Evolutionary conservation across 1,284 basidiomycete genomes (phyloP).

Genomic region (Limonomyces culmigenus): DNA sequence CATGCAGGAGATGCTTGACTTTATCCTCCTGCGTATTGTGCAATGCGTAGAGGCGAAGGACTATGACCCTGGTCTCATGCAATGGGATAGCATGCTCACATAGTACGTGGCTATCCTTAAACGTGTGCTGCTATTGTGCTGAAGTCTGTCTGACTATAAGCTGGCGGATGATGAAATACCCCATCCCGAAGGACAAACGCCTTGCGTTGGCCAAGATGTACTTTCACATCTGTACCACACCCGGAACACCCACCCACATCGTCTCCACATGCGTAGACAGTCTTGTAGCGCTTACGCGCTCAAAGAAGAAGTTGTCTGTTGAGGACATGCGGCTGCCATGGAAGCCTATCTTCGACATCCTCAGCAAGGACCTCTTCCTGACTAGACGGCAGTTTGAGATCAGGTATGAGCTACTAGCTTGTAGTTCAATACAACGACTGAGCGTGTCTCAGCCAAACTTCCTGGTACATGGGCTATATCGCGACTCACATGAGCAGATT

Average conservation of each 20-base stretch:
- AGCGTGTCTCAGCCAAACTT: slow-evolving; percentile 36
- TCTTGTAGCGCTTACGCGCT: slow-evolving; percentile 37
- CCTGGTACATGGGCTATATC: slow-evolving; percentile 76
- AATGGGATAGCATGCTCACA: slow-evolving; percentile 64
- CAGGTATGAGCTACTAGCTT: slow-evolving; percentile 24
- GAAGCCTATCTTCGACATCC: slow-evolving; percentile 70
- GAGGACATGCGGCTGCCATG: slow-evolving; percentile 80
- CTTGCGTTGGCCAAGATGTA: slow-evolving; percentile 69
- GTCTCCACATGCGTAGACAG: slow-evolving; percentile 42
- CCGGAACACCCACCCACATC: slow-evolving; percentile 42
- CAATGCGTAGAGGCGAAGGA: slow-evolving; percentile 73
- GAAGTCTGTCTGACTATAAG: slow-evolving; percentile 19
- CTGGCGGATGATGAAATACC: slow-evolving; percentile 74
- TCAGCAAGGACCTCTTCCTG: slow-evolving; percentile 72
- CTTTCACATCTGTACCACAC: slow-evolving; percentile 45
- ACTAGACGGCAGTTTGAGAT: slow-evolving; percentile 72
- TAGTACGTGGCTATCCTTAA: slow-evolving; percentile 33
- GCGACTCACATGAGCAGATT: slow-evolving; percentile 73
- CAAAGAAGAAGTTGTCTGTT: slow-evolving; percentile 62
- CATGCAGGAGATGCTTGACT: slow-evolving; percentile 70
- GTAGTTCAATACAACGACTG: neutral
- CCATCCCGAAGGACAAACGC: slow-evolving; percentile 66
- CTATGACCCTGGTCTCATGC: slow-evolving; percentile 58
- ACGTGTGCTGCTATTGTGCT: slow-evolving; percentile 4
- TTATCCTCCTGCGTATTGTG: slow-evolving; percentile 48